Evolutionary conservation across 75 land plant genomes (phyloP).

Genomic region (Selaginella tamariscina): DNA sequence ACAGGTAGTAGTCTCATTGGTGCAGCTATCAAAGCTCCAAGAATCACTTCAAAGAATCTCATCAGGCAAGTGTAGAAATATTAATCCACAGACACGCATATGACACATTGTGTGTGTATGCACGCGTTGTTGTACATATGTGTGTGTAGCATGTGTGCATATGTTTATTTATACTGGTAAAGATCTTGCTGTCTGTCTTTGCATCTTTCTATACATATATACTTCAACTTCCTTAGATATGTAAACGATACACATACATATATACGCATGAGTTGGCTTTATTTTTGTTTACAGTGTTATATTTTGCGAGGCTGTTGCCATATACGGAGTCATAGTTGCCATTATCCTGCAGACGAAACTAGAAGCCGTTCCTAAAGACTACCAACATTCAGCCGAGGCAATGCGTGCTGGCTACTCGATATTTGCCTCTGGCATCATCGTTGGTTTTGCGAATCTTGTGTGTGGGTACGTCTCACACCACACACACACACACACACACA

Average conservation of each 20-base stretch:
- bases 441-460: conserved; percentile 90
- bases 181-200: too few relatives aligned
- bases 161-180: too few relatives aligned
- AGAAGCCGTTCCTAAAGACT: conserved; percentile 54
- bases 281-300: conserved; percentile 38
- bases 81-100: background rate
- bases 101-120: too few relatives aligned
- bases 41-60: conserved; percentile 94
- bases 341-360: conserved; percentile 93
- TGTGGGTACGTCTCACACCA: conserved; percentile 98
- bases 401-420: conserved; percentile 92
- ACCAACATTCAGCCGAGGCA: conserved; percentile 56
- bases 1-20: conserved; percentile 96
- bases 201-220: too few relatives aligned
- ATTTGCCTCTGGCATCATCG: conserved; percentile 94
- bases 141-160: too few relatives aligned
- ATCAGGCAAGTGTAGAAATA: conserved; percentile 46
- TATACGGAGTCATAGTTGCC: conserved; percentile 99
- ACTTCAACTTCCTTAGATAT: too few relatives aligned
- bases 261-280: too few relatives aligned
- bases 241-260: too few relatives aligned
- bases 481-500: too few relatives aligned
- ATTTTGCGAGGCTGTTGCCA: conserved; percentile 64
- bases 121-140: too few relatives aligned
- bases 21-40: conserved; percentile 92